Evolutionary conservation across 495 filamentous ascomycete species (phyloP).

Genomic region (Podospora conica): DNA sequence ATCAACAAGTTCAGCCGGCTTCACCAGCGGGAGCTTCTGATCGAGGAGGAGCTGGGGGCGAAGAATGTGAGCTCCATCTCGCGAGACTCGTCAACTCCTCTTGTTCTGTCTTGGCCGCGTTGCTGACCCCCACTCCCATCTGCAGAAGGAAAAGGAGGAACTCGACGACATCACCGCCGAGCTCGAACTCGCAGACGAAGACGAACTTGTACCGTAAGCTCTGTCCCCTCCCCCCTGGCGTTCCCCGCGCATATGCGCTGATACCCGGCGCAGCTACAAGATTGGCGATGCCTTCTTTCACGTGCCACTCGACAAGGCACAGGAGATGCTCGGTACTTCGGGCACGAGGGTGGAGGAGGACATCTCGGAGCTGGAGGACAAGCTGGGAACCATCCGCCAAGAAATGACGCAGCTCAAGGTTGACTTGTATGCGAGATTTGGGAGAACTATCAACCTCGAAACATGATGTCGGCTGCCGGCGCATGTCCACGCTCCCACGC

Average conservation of each 20-base stretch:
- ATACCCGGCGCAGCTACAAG: constrained; percentile 65
- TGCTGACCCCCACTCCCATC: constrained; percentile 16
- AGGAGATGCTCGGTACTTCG: constrained; percentile 69
- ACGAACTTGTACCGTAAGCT: constrained; percentile 79
- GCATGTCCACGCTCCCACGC: neutral
- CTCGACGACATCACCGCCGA: constrained; percentile 87
- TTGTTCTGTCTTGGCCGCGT: neutral
- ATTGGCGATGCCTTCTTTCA: constrained; percentile 94
- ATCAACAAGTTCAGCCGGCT: constrained; percentile 97
- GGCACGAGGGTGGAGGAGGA: constrained; percentile 68
- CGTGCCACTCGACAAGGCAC: constrained; percentile 73
- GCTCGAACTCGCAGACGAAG: constrained; percentile 91
- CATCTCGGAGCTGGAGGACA: constrained; percentile 68
- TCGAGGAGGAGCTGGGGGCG: constrained; percentile 74
- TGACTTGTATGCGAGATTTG: constrained; percentile 87
- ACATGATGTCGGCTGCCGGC: constrained; percentile 46
- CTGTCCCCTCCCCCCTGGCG: neutral
- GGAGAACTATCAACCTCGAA: constrained; percentile 91
- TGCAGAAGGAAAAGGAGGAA: constrained; percentile 96
- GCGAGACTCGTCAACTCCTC: neutral
- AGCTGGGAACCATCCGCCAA: constrained; percentile 64
- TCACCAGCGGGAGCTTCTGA: constrained; percentile 70
- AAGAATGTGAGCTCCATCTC: constrained; percentile 61
- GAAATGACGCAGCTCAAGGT: constrained; percentile 86
- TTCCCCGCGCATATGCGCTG: constrained; percentile 3